Evolutionary conservation across 148 eudicot species (phyloP), one percentile per base, ranked within the genome.

Genomic region (Silene uniflora): DNA sequence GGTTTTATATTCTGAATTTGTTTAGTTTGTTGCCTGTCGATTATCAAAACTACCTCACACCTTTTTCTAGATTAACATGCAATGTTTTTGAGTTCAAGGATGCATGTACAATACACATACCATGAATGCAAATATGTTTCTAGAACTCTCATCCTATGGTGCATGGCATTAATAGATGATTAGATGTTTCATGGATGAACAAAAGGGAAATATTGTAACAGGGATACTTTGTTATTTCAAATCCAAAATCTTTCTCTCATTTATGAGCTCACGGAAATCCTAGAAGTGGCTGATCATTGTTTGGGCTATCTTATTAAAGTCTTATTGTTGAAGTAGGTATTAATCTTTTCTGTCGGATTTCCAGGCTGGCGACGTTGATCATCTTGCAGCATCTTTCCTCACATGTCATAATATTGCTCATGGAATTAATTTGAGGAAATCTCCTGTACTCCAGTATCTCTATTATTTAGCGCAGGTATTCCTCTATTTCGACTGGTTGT

Each of bases 281-380:
- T 14, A 24, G 24, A 13, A 71, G 13, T 52, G 62, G 14, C 69
- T 6, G 13, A 65, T 14, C 19, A 13, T 32, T 5, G 3, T 27
- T 27, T 65, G 9, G 19, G 6, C 69, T 27, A 39, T 65, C 19
- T 65, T 32, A 69, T 47, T 23, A 10, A 44, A 61, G 27, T 21
- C 25, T 61, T 6, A 23, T 61, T 61, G 65, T 10, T 22, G 65
- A 61, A 61, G 39, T 71, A 61, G 16, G 67, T 24, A 10, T 27
- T 19, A 47, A 7, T 32, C 13, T n/a, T 72, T 62, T 25, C 47
- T 14, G 10, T 63, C 27, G 24, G 13, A 67, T 70, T 79, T 83
- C 75, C 89, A 96, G 99, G 94, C 99, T 76, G 99, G 99, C 70
- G 99, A 96, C 76, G 83, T 91, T 72, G 99, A 96, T 82, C 99